A percentile compares a stretch with the other conserved stretches of the same genome.
Conservation (phyloP, 2,329 filamentous ascomycete genomes). For the Paecilomyces niveus region DNA sequence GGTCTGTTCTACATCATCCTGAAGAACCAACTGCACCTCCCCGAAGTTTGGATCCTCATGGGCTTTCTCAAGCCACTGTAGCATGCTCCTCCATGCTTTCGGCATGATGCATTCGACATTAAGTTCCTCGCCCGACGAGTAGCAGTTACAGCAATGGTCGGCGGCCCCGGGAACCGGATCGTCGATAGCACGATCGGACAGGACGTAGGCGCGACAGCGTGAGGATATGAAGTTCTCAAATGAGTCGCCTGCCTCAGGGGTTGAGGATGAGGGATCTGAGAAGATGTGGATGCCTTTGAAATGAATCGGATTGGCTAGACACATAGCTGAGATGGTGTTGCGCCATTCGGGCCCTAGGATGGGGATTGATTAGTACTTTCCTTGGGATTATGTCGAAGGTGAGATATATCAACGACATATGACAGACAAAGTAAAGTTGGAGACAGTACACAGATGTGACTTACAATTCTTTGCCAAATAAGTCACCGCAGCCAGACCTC, state of each 20-base stretch:
- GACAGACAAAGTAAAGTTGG: neutral
- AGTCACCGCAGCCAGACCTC: slow-evolving; percentile 50
- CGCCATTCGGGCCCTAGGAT: slow-evolving; percentile 32
- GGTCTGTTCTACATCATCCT: slow-evolving; percentile 12
- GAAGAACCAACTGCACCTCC: slow-evolving; percentile 28
- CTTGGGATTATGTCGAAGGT: slow-evolving; percentile 9
- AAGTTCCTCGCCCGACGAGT: slow-evolving; percentile 57
- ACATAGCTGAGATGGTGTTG: slow-evolving; percentile 32
- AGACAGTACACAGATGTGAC: slow-evolving; percentile 19
- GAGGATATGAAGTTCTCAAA: slow-evolving; percentile 35
- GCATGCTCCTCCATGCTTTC: slow-evolving; percentile 44
- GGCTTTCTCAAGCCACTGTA: slow-evolving; percentile 57
- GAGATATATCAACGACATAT: neutral
- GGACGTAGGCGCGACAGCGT: slow-evolving; percentile 56
- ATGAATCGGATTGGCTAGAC: slow-evolving; percentile 32
- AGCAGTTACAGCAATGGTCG: slow-evolving; percentile 58
- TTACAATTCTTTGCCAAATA: slow-evolving; percentile 53
- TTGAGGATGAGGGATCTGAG: slow-evolving; percentile 2
- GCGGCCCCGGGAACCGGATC: slow-evolving; percentile 48
- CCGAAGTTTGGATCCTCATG: slow-evolving; percentile 37
- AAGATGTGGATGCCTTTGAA: slow-evolving; percentile 19
- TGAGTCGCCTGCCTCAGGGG: slow-evolving; percentile 6
- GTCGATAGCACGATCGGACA: slow-evolving; percentile 47
- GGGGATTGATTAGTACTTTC: slow-evolving; percentile 6
- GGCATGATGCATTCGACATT: slow-evolving; percentile 59